Evolutionary conservation across 352 stramenopile species (phyloP).

Genomic region (Globisporangium alternatum): DNA sequence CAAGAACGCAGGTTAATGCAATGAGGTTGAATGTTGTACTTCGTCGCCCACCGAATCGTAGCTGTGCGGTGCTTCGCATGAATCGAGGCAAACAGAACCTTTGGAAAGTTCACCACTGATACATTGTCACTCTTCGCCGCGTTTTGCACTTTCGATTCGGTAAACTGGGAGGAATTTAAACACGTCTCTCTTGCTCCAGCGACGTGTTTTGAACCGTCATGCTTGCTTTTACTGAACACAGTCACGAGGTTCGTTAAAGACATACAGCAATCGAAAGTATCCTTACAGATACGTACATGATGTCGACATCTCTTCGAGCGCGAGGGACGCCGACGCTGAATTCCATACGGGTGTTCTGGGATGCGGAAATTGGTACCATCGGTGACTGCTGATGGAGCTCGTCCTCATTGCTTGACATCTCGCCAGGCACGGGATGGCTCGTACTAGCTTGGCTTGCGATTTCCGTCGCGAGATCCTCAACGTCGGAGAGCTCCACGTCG

Average conservation of each 20-base stretch:
- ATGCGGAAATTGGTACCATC: background rate
- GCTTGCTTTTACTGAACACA: background rate
- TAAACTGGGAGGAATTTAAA: background rate
- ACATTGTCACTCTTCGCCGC: background rate
- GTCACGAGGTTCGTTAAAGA: background rate
- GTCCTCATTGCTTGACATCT: background rate
- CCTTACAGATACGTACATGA: background rate
- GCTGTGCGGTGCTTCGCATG: background rate
- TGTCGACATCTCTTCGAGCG: background rate
- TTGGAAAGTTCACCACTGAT: background rate
- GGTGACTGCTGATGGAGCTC: background rate
- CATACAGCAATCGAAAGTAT: background rate
- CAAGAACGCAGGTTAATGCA: background rate
- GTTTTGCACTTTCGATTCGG: background rate
- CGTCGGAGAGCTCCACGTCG: slow-evolving; percentile 11
- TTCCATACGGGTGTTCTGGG: background rate
- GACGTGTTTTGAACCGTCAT: background rate
- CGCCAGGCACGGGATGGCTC: background rate
- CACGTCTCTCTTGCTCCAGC: background rate
- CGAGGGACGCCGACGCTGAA: too few relatives aligned
- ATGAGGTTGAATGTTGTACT: background rate
- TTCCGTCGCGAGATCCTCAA: slow-evolving; percentile 11
- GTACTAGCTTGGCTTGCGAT: slow-evolving; percentile 1
- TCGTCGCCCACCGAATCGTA: too few relatives aligned
- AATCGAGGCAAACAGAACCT: background rate